These are phyloP conservation scores for Friedmanniomyces endolithicus DNA, from an alignment of 495 filamentous ascomycete species.

Conservation along the genomic window DNA sequence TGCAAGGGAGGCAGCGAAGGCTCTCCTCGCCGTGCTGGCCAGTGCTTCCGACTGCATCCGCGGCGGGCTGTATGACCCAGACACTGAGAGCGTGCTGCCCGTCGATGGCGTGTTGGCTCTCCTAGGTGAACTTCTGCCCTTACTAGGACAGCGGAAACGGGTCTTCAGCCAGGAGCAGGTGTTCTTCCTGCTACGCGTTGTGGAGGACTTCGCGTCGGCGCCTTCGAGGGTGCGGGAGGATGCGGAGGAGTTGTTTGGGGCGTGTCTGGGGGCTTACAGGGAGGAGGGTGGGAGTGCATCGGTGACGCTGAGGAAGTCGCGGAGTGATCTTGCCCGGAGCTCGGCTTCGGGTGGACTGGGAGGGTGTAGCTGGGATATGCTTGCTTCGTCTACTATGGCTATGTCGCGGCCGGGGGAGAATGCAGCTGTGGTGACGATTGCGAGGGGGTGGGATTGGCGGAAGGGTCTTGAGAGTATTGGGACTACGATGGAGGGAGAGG, in stretches of 20 bases:
- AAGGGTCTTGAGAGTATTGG: slow-evolving; percentile 43
- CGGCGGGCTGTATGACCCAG: slow-evolving; percentile 71
- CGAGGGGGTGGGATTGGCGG: slow-evolving; percentile 82
- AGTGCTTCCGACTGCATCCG: slow-evolving; percentile 80
- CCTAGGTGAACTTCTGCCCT: slow-evolving; percentile 68
- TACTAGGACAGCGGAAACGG: slow-evolving; percentile 46
- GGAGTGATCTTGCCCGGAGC: background rate
- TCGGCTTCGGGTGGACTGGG: background rate
- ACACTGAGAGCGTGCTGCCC: slow-evolving; percentile 63
- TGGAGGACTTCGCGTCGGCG: slow-evolving; percentile 73
- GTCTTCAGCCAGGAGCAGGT: slow-evolving; percentile 52
- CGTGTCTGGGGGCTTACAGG: slow-evolving; percentile 42
- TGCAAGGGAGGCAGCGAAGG: slow-evolving; percentile 28
- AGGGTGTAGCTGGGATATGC: slow-evolving; percentile 9
- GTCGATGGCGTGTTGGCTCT: slow-evolving; percentile 76
- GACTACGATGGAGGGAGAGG: slow-evolving; percentile 43
- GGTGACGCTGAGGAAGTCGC: slow-evolving; percentile 31
- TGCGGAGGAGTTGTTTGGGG: slow-evolving; percentile 58
- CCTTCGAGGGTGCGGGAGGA: slow-evolving; percentile 54
- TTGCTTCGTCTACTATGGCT: slow-evolving; percentile 5
- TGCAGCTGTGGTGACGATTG: slow-evolving; percentile 27
- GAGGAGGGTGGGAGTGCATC: slow-evolving; percentile 20
- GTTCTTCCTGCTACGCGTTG: slow-evolving; percentile 60
- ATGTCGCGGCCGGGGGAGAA: slow-evolving; percentile 29
- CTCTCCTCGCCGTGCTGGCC: slow-evolving; percentile 62